phyloP scores from a whole-genome alignment of 148 eudicot species.

The Diospyros kaki region DNA sequence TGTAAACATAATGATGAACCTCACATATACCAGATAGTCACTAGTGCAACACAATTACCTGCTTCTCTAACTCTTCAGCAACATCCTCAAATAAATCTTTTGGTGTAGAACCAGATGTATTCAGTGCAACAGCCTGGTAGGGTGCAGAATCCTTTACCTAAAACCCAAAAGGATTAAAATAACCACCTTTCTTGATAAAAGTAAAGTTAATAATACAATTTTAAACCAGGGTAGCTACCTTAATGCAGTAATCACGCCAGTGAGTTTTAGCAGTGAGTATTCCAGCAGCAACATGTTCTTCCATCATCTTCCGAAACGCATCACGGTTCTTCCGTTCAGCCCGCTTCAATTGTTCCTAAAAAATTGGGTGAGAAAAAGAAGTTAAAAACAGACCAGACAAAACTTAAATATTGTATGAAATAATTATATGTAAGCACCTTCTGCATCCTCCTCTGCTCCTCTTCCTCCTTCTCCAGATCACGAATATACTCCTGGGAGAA shows the following conservation, averaged over 20 bases:
- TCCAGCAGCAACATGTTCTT: constrained; percentile 64
- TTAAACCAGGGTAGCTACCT: constrained; percentile 36
- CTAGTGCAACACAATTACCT: constrained; percentile 37
- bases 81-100: constrained; percentile 89
- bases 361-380: constrained; percentile 6
- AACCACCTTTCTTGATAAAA: not conserved
- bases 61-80: constrained; percentile 75
- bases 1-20: not conserved
- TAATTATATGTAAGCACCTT: constrained; percentile 41
- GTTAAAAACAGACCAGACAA: constrained; percentile 10
- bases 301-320: constrained; percentile 86
- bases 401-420: not conserved
- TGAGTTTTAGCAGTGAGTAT: constrained; percentile 69
- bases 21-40: not conserved
- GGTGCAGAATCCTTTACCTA: constrained; percentile 76
- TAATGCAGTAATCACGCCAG: constrained; percentile 81
- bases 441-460: constrained; percentile 73
- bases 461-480: constrained; percentile 91
- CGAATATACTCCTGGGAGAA: constrained; percentile 84
- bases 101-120: constrained; percentile 87
- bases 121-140: constrained; percentile 81
- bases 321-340: constrained; percentile 89
- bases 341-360: constrained; percentile 73
- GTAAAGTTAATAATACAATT: not conserved
- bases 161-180: constrained; percentile 11